phyloP scores from a whole-genome alignment of 305 asterid genomes.

The Fraxinus angustifolia region DNA sequence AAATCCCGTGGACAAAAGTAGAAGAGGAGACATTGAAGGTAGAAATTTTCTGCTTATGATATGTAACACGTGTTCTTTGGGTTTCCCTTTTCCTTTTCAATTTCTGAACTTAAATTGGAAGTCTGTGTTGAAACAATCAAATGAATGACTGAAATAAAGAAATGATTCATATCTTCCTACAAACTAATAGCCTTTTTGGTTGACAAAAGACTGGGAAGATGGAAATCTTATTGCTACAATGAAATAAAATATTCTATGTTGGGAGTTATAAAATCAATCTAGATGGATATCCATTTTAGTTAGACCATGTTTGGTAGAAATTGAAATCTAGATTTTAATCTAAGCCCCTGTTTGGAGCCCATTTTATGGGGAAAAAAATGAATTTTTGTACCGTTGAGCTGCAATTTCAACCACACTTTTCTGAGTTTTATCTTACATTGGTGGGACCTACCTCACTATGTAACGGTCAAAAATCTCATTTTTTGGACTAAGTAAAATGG shows the following conservation, averaged over 20 bases:
- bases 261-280: not conserved
- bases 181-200: not conserved
- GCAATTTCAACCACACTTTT: too few species aligned
- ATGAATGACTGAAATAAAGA: not conserved
- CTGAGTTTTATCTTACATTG: too few species aligned
- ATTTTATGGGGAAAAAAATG: too few species aligned
- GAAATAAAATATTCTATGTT: not conserved
- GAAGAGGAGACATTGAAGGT: constrained; percentile 74
- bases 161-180: not conserved
- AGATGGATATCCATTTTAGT: not conserved
- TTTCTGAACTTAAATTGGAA: constrained; percentile 1
- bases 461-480: too few species aligned
- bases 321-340: too few species aligned
- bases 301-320: not conserved
- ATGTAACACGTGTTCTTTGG: not conserved
- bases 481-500: too few species aligned
- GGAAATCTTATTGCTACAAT: not conserved
- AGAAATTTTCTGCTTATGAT: constrained; percentile 5
- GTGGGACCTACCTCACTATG: too few species aligned
- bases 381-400: too few species aligned
- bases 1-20: constrained; percentile 52
- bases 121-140: not conserved
- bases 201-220: not conserved
- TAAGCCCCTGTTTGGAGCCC: too few species aligned
- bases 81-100: constrained; percentile 5